phyloP scores from a whole-genome alignment of 2,329 filamentous ascomycete genomes.

The Pseudogymnoascus sp. region DNA sequence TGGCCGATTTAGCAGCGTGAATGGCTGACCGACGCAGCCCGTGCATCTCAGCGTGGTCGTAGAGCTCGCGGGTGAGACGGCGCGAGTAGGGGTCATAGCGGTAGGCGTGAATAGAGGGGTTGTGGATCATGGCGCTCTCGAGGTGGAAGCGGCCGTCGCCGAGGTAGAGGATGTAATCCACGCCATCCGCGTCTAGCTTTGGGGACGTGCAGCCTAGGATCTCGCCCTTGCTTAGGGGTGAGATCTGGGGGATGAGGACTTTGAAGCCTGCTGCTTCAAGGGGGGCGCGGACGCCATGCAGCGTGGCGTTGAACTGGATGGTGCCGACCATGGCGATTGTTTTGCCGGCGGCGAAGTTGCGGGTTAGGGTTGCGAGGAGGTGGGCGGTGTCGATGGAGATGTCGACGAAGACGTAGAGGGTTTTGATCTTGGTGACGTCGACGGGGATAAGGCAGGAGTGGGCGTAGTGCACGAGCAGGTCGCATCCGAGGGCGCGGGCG shows the following conservation, averaged over 20 bases:
- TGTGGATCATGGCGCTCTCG: slow-evolving; percentile 98
- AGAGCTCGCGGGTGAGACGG: slow-evolving; percentile 81
- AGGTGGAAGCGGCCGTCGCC: slow-evolving; percentile 93
- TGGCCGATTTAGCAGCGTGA: slow-evolving; percentile 61
- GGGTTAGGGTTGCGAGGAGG: slow-evolving; percentile 74
- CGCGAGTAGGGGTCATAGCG: slow-evolving; percentile 95
- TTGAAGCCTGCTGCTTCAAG: slow-evolving; percentile 79
- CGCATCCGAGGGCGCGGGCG: slow-evolving; percentile 84
- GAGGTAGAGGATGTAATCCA: slow-evolving; percentile 79
- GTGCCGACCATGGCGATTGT: slow-evolving; percentile 90
- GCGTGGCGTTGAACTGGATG: slow-evolving; percentile 96
- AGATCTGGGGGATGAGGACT: slow-evolving; percentile 83
- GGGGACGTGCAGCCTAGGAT: slow-evolving; percentile 97
- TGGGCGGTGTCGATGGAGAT: slow-evolving; percentile 92
- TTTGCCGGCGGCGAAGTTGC: slow-evolving; percentile 79
- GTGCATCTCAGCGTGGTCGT: slow-evolving; percentile 88
- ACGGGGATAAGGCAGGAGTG: slow-evolving; percentile 95
- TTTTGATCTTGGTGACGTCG: slow-evolving; percentile 93
- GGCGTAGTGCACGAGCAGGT: slow-evolving; percentile 91
- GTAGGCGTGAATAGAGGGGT: slow-evolving; percentile 82
- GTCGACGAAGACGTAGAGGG: slow-evolving; percentile 95
- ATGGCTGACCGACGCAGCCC: slow-evolving; percentile 71
- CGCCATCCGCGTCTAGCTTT: slow-evolving; percentile 46
- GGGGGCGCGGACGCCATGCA: slow-evolving; percentile 72
- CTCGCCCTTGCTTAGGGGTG: slow-evolving; percentile 86